These are phyloP conservation scores for Botrytis sinoallii DNA, from an alignment of 2,329 filamentous ascomycete genomes.

Conservation along the genomic window DNA sequence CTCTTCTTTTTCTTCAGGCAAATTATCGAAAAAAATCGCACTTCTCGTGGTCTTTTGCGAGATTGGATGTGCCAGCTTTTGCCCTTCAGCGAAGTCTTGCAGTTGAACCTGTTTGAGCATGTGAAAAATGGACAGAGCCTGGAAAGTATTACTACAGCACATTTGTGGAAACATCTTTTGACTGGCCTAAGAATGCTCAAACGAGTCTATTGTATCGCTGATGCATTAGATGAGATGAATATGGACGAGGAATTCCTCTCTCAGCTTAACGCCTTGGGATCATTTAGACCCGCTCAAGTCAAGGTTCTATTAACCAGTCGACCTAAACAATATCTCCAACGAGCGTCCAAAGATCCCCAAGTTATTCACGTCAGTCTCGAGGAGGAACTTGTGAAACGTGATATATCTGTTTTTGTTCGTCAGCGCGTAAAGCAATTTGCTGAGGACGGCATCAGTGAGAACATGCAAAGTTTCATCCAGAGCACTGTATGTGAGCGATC, in stretches of 20 bases:
- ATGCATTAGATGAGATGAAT: conserved; percentile 51
- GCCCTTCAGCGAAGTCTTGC: conserved; percentile 23
- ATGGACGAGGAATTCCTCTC: conserved; percentile 40
- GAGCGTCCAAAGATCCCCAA: conserved; percentile 31
- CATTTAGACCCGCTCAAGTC: conserved; percentile 36
- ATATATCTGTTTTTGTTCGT: conserved; percentile 28
- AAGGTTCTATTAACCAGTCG: conserved; percentile 47
- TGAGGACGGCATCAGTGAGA: background rate
- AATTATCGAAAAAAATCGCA: conserved; percentile 39
- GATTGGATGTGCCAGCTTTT: conserved; percentile 40
- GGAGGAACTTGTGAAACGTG: conserved; percentile 39
- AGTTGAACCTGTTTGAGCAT: background rate
- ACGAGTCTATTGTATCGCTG: conserved; percentile 45
- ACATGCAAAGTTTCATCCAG: background rate
- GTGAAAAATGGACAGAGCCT: conserved; percentile 6
- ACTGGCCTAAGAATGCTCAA: conserved; percentile 24
- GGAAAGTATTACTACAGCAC: conserved; percentile 16
- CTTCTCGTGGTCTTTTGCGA: conserved; percentile 32
- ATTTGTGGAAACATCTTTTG: conserved; percentile 38
- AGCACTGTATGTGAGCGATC: conserved; percentile 6
- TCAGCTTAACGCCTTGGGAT: conserved; percentile 38
- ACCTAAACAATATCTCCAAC: conserved; percentile 38
- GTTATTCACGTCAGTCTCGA: conserved; percentile 42
- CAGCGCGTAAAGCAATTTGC: background rate
- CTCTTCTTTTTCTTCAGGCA: conserved; percentile 42